Evolutionary conservation across 1,284 basidiomycete species (phyloP), one percentile per base, ranked within the genome.

Genomic region (Ganoderma multipileum): DNA sequence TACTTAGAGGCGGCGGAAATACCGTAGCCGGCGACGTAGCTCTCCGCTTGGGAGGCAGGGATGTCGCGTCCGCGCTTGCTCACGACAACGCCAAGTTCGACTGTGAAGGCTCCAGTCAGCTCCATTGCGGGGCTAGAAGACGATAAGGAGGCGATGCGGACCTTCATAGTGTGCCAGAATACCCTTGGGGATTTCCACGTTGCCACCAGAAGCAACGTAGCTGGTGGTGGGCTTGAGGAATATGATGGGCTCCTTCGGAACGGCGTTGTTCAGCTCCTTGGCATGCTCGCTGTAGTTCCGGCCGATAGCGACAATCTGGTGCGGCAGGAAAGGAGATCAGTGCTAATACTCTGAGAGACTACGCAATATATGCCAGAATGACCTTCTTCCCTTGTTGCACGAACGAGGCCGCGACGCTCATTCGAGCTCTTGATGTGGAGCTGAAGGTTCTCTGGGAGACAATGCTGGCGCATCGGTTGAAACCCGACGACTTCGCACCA

Each of bases 221-320:
- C 93, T 95, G 3, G 92, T 90, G 2, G 97, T 98, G 5, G 97
- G 97, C 83, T 99, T 99, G 52, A 99, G 84, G 86, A 99, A 99
- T 88, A 99, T 98, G 87, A 99, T 98, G 0, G 97, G 97, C 79
- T 98, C 96, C 77, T 92, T 95, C 1, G 97, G 97, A 3, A 93
- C 84, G 7, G 93, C 86, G 79, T 98, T 98, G 78, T 92, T 92
- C 61, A 99, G 88, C 80, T 99, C 97, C 81, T 95, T 96, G 78
- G 93, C 92, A 77, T 98, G 96, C 63, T 95, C 95, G 20, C 85
- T 86, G 77, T 93, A 95, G 81, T 94, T 94, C 69, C 94, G 86
- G 59, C 95, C 95, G 71, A 97, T 97, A 60, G 95, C 96, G 47
- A 97, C 91, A 75, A 97, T 96, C 92, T 95, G 68, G 54, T 18